phyloP scores from a whole-genome alignment of 2,329 filamentous ascomycete species.

The Fusarium nisikadoi region DNA sequence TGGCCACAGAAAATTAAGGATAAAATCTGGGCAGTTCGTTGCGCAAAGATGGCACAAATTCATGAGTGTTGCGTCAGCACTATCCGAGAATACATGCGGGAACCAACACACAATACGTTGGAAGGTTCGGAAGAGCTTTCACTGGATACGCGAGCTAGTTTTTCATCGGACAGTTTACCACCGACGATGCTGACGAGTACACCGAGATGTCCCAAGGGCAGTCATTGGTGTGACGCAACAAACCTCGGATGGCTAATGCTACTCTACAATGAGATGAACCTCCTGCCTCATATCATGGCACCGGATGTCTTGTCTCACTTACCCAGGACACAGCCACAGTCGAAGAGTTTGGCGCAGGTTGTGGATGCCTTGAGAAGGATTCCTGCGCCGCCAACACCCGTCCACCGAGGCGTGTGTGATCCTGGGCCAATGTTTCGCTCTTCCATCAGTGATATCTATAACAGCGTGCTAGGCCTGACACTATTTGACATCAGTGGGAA shows the following conservation, averaged over 20 bases:
- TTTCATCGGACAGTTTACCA: slow-evolving; percentile 28
- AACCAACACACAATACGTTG: slow-evolving; percentile 34
- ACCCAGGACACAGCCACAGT: slow-evolving; percentile 41
- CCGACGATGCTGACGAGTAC: slow-evolving; percentile 49
- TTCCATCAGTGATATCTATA: slow-evolving; percentile 61
- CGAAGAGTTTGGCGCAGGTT: slow-evolving; percentile 57
- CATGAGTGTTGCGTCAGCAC: slow-evolving; percentile 56
- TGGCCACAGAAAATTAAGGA: slow-evolving; percentile 61
- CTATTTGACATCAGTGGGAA: slow-evolving; percentile 60
- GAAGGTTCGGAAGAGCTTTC: slow-evolving; percentile 33
- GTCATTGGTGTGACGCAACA: slow-evolving; percentile 61
- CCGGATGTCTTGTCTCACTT: slow-evolving; percentile 42
- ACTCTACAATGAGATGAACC: slow-evolving; percentile 59
- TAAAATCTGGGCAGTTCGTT: slow-evolving; percentile 60
- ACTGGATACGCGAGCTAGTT: slow-evolving; percentile 35
- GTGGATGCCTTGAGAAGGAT: slow-evolving; percentile 56
- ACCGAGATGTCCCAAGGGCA: slow-evolving; percentile 61
- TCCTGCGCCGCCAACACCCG: slow-evolving; percentile 55
- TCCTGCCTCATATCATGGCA: slow-evolving; percentile 55
- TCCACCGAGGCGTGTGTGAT: slow-evolving; percentile 60
- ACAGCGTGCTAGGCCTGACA: slow-evolving; percentile 61
- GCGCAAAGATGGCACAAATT: slow-evolving; percentile 62
- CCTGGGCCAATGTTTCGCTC: slow-evolving; percentile 59
- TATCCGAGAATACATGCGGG: slow-evolving; percentile 59
- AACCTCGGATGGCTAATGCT: slow-evolving; percentile 66